These are phyloP conservation scores for Beauveria scarabaeidicola DNA, from an alignment of 2,329 filamentous ascomycete genomes.

Conservation along the genomic window DNA sequence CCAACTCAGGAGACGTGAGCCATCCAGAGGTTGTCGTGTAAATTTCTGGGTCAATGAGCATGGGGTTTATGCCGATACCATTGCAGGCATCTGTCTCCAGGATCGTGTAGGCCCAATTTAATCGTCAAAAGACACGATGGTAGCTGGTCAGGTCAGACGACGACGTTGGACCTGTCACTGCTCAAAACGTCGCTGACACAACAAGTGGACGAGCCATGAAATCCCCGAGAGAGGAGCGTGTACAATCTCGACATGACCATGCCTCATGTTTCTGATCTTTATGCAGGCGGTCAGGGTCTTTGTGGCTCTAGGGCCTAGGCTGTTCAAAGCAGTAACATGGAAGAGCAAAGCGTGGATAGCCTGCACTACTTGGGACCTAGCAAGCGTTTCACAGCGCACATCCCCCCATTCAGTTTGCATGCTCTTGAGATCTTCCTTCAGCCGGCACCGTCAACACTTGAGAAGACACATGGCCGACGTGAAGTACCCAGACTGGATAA, in stretches of 20 bases:
- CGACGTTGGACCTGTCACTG: neutral
- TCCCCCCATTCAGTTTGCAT: neutral
- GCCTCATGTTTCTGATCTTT: neutral
- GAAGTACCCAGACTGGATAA: neutral
- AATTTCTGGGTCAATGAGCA: neutral
- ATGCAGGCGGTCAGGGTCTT: neutral
- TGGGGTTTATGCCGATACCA: constrained; percentile 1
- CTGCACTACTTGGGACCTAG: neutral
- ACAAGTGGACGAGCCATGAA: neutral
- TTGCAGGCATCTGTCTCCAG: constrained; percentile 9
- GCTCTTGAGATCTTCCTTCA: neutral
- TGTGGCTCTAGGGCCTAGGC: neutral
- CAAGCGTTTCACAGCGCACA: neutral
- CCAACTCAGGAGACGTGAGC: neutral
- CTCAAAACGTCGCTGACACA: neutral
- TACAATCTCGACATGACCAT: neutral
- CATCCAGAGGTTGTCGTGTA: neutral
- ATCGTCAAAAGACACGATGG: constrained; percentile 9
- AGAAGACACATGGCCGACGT: neutral
- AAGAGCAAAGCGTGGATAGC: neutral
- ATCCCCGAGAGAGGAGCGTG: neutral
- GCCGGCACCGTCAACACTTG: neutral
- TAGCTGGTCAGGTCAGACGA: constrained; percentile 3
- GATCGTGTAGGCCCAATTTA: constrained; percentile 10
- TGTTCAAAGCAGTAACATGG: neutral